A percentile compares a stretch with the other conserved stretches of the same genome.
Evolutionary conservation across 768 basidiomycete species (phyloP).

Genomic region (Trametes gibbosa): DNA sequence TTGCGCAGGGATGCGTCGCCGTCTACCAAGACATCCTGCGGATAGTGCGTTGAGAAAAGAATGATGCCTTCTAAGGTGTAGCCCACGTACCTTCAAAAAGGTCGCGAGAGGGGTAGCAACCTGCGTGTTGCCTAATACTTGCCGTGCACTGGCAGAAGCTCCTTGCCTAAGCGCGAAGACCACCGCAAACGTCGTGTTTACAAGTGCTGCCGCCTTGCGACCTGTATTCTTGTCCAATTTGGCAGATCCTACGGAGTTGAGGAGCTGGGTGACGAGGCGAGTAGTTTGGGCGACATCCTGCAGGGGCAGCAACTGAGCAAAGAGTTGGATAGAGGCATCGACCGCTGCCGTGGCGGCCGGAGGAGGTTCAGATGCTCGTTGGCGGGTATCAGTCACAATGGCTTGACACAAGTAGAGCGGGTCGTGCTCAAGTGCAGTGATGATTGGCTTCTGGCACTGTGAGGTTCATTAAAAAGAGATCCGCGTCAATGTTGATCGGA

Average conservation of each 20-base stretch:
- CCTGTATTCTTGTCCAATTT: conserved; percentile 88
- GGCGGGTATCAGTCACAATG: conserved; percentile 34
- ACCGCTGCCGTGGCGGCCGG: conserved; percentile 81
- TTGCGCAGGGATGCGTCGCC: conserved; percentile 73
- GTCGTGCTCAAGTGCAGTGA: conserved; percentile 87
- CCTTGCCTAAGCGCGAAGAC: conserved; percentile 64
- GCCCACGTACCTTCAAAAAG: conserved; percentile 68
- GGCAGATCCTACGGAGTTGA: conserved; percentile 65
- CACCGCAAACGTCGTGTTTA: conserved; percentile 78
- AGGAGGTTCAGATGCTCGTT: conserved; percentile 60
- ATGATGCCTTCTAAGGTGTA: neutral
- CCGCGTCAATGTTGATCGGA: neutral
- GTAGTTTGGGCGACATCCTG: conserved; percentile 65
- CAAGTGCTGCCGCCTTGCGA: conserved; percentile 75
- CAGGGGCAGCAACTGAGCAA: conserved; percentile 71
- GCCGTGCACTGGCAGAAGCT: conserved; percentile 49
- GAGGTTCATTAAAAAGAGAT: conserved; percentile 1
- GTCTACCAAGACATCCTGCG: conserved; percentile 76
- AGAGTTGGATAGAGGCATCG: conserved; percentile 86
- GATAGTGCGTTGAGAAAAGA: conserved; percentile 4
- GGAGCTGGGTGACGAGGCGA: conserved; percentile 53
- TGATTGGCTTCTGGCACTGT: conserved; percentile 72
- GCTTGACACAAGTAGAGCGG: conserved; percentile 65
- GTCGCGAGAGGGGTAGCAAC: conserved; percentile 60
- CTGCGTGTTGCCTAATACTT: conserved; percentile 61